Conservation (phyloP, 257 asterid genomes). For the Solanum ossicruentum region DNA sequence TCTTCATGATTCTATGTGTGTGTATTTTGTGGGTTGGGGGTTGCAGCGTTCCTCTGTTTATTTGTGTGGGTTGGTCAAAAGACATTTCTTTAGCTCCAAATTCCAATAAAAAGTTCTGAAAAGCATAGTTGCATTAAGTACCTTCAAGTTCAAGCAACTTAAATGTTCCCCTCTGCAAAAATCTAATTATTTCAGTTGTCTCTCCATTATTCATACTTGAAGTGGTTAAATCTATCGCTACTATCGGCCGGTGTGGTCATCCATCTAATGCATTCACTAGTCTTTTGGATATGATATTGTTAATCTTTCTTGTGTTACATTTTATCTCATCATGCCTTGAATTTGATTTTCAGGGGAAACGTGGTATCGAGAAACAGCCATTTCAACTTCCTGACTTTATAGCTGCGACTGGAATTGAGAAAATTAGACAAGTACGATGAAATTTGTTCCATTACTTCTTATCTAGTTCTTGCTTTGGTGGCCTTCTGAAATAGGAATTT, state of each 20-base stretch:
- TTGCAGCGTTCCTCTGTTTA: slow-evolving; percentile 1
- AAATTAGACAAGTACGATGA: slow-evolving; percentile 82
- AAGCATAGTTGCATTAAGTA: neutral
- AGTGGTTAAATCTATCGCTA: neutral
- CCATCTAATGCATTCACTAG: neutral
- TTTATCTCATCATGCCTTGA: slow-evolving; percentile 31
- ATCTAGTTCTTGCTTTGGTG: neutral
- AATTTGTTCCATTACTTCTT: neutral
- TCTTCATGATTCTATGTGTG: slow-evolving; percentile 43
- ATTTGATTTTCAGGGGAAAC: slow-evolving; percentile 75
- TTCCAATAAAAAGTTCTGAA: neutral
- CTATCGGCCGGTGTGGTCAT: neutral
- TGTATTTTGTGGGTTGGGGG: slow-evolving; percentile 6
- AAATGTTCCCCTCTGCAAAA: neutral
- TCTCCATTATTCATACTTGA: neutral
- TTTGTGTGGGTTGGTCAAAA: slow-evolving; percentile 47
- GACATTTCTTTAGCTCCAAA: neutral
- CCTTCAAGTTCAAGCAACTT: neutral
- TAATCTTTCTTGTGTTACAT: neutral
- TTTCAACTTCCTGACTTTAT: slow-evolving; percentile 97
- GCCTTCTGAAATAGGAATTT: neutral
- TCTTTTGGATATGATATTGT: neutral
- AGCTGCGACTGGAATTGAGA: slow-evolving; percentile 99
- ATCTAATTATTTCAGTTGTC: neutral
- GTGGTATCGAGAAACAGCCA: slow-evolving; percentile 93